These are phyloP conservation scores for Candida glaebosa DNA, from an alignment of 805 yeast species.

Conservation along the genomic window DNA sequence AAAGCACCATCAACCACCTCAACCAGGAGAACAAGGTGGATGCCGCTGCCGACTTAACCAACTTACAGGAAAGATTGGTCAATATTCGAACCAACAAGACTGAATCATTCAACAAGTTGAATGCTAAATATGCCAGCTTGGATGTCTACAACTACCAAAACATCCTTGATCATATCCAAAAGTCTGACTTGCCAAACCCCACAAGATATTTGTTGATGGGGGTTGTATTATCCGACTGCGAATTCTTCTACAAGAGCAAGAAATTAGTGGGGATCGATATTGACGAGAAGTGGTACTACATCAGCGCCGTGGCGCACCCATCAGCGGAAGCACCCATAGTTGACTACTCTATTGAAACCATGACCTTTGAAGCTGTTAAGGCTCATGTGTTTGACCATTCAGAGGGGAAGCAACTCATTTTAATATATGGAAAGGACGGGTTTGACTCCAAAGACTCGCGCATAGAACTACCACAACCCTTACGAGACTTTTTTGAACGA, in stretches of 20 bases:
- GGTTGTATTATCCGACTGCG: slow-evolving; percentile 26
- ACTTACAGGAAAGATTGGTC: slow-evolving; percentile 18
- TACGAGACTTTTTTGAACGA: slow-evolving; percentile 14
- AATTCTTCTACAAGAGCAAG: slow-evolving; percentile 24
- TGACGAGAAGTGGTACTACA: slow-evolving; percentile 21
- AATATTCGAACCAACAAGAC: slow-evolving; percentile 14
- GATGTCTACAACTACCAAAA: slow-evolving; percentile 21
- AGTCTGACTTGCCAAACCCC: slow-evolving; percentile 10
- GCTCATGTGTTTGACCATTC: slow-evolving; percentile 13
- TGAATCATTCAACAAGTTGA: slow-evolving; percentile 16
- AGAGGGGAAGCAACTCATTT: slow-evolving; percentile 7
- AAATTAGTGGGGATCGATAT: slow-evolving; percentile 6
- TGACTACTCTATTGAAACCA: slow-evolving; percentile 17
- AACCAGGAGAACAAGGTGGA: slow-evolving; percentile 11
- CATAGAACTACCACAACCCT: slow-evolving; percentile 8
- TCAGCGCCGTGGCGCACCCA: slow-evolving; percentile 8
- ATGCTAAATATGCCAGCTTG: slow-evolving; percentile 11
- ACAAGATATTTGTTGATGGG: slow-evolving; percentile 26
- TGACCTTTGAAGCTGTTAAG: slow-evolving; percentile 18
- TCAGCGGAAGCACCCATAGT: slow-evolving; percentile 9
- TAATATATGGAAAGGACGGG: slow-evolving; percentile 18
- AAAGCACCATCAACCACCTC: slow-evolving; percentile 18
- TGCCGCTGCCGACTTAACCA: slow-evolving; percentile 14
- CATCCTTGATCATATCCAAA: slow-evolving; percentile 13
- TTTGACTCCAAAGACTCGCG: slow-evolving; percentile 6